phyloP scores from a whole-genome alignment of 148 eudicot genomes.

The Hydrangea macrophylla region DNA sequence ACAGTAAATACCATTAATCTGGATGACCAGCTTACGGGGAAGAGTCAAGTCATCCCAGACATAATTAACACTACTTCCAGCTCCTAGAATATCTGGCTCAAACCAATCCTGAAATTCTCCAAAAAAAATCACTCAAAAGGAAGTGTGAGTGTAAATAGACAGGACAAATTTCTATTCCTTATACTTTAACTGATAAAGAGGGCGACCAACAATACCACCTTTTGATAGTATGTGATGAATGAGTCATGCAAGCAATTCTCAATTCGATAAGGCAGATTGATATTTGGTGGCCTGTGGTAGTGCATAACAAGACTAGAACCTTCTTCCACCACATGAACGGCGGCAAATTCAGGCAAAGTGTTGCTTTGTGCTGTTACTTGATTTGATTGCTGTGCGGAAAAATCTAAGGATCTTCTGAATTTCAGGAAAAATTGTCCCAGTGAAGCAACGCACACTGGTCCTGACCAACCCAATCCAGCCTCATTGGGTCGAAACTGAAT shows the following conservation, averaged over 20 bases:
- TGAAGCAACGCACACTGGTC: constrained; percentile 95
- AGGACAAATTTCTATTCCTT: not conserved
- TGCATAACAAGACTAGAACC: constrained; percentile 74
- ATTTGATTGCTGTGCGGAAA: constrained; percentile 34
- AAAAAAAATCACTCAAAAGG: constrained; percentile 8
- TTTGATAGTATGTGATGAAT: constrained; percentile 76
- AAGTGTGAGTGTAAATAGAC: not conserved
- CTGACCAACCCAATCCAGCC: constrained; percentile 75
- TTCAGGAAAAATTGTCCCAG: constrained; percentile 86
- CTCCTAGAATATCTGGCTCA: constrained; percentile 69
- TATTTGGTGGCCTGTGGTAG: constrained; percentile 60
- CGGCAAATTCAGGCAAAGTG: constrained; percentile 54
- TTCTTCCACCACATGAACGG: constrained; percentile 82
- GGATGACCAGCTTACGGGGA: constrained; percentile 79
- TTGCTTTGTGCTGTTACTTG: constrained; percentile 16
- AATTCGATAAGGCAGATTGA: constrained; percentile 73
- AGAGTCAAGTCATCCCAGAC: constrained; percentile 91
- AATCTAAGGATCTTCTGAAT: constrained; percentile 48
- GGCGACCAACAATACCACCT: constrained; percentile 42
- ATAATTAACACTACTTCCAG: constrained; percentile 56
- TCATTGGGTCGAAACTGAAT: constrained; percentile 65
- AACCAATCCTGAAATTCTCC: constrained; percentile 57
- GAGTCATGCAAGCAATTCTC: constrained; percentile 69
- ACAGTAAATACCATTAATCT: constrained; percentile 59
- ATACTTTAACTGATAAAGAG: not conserved